Percentiles rank a stretch among this genome's conserved stretches.
These are phyloP conservation scores for Arxiozyma slooffiae DNA, from an alignment of 1,139 yeast genomes.

Conservation along the genomic window DNA sequence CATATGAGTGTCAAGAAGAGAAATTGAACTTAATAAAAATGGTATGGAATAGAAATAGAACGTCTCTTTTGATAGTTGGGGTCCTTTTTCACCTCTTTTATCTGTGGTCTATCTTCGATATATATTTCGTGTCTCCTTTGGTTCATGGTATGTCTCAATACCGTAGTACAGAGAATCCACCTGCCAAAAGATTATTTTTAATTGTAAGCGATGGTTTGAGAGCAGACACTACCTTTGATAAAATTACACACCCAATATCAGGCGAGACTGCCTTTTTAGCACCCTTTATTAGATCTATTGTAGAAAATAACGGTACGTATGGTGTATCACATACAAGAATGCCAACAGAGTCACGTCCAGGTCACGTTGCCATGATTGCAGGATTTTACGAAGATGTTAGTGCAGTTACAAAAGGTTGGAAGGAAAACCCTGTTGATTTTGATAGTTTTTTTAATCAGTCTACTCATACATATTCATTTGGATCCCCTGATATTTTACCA, in stretches of 20 bases:
- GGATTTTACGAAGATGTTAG: constrained; percentile 98
- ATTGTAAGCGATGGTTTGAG: constrained; percentile 93
- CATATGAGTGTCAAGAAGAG: background rate
- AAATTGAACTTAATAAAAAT: constrained; percentile 7
- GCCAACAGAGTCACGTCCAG: constrained; percentile 99
- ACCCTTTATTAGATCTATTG: constrained; percentile 70
- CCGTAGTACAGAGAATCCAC: constrained; percentile 54
- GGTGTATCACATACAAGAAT: constrained; percentile 95
- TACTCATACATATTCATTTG: constrained; percentile 84
- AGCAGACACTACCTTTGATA: constrained; percentile 87
- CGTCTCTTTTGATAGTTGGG: constrained; percentile 55
- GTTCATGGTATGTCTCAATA: constrained; percentile 96
- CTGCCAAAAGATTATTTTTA: constrained; percentile 81
- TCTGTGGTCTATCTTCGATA: constrained; percentile 94
- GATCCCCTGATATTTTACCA: constrained; percentile 96
- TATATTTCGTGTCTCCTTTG: constrained; percentile 90
- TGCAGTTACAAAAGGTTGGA: constrained; percentile 99
- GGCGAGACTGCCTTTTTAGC: constrained; percentile 62
- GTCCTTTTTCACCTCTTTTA: constrained; percentile 80
- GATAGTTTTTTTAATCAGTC: constrained; percentile 94
- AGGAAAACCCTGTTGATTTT: constrained; percentile 94
- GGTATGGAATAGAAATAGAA: constrained; percentile 26
- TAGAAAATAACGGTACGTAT: constrained; percentile 68
- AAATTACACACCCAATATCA: constrained; percentile 58
- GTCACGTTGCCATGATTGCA: constrained; percentile 97